Evolutionary conservation across 441 rosid species (phyloP), one percentile per base, ranked within the genome.

Genomic region (Euphorbia schlechtendalii): DNA sequence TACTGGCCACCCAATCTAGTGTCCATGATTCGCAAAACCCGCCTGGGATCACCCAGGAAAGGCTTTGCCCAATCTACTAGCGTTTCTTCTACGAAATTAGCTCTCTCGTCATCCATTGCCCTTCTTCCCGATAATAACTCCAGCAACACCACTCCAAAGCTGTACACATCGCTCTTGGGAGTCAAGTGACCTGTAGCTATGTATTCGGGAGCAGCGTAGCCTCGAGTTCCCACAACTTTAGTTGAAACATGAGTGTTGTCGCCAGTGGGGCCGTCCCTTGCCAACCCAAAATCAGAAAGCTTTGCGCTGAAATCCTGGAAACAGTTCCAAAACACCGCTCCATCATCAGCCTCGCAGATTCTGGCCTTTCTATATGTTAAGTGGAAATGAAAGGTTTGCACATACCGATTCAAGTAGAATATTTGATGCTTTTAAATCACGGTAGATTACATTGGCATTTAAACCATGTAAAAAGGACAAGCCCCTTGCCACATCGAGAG

Each of bases 221-320:
- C 95, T 48, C 72, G 82, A 52, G 98, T 89, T 74, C 95, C 98
- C 46, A 89, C 73, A 38, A 92, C 88, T 77, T 78, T 79, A 17
- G 96, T 89, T 17, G 95, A 87, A 62, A 92, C 95, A 72, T 89
- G 98, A 63, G 91, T 89, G 69, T 82, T 89, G 52, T 89, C 98
- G 20, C 98, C 95, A 15, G 87, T 87, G 21, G 96, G 96, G 17
- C 95, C 96, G 70, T 86, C 90, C 74, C 86, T 84, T 13, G 96
- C 98, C 64, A 89, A 73, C 49, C 98, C 96, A 74, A 92, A 93
- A 80, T 93, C 97, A 46, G 98, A 93, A 41, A 92, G 87, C 78
- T 80, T 92, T 36, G 89, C 96, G 65, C 75, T 83, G 66, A 67
- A 92, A 34, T 84, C 95, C 96, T 89, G 75, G 55, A 70, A 14